Evolutionary conservation across 306 rosid genomes (phyloP).

Genomic region (Cucumis sativus): DNA sequence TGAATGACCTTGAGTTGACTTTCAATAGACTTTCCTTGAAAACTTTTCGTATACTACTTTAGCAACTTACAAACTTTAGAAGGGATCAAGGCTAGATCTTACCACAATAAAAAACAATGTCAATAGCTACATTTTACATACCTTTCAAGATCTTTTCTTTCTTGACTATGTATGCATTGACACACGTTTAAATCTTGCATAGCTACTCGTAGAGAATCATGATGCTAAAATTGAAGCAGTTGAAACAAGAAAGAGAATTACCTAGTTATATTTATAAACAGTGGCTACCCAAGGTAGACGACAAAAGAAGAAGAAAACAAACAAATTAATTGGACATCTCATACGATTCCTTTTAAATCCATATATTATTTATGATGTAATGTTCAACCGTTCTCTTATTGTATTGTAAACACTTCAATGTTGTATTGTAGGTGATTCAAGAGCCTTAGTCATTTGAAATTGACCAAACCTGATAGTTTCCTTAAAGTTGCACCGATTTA

Average conservation of each 20-base stretch:
- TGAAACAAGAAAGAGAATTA: constrained; percentile 10
- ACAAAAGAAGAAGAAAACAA: not conserved
- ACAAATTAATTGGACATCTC: constrained; percentile 15
- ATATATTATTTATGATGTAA: constrained; percentile 36
- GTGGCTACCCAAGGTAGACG: not conserved
- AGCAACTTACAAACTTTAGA: no score
- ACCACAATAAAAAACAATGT: no score
- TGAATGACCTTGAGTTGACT: no score
- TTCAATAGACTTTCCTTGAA: no score
- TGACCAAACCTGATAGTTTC: not conserved
- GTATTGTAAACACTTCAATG: constrained; percentile 40
- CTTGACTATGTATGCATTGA: constrained; percentile 44
- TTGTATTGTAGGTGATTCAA: constrained; percentile 47
- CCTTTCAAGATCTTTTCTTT: constrained; percentile 38
- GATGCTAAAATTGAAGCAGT: constrained; percentile 47
- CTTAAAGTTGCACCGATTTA: no score
- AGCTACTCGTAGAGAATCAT: constrained; percentile 54
- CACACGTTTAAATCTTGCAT: constrained; percentile 68
- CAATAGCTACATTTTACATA: not conserved
- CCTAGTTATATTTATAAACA: not conserved
- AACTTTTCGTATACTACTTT: no score
- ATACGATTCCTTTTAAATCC: constrained; percentile 46
- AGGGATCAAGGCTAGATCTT: no score
- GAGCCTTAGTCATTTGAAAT: constrained; percentile 16
- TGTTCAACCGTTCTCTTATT: constrained; percentile 35